Percentiles rank a stretch among this genome's conserved stretches.
Conservation (phyloP, 805 yeast species). For the Wickerhamomyces alni region DNA sequence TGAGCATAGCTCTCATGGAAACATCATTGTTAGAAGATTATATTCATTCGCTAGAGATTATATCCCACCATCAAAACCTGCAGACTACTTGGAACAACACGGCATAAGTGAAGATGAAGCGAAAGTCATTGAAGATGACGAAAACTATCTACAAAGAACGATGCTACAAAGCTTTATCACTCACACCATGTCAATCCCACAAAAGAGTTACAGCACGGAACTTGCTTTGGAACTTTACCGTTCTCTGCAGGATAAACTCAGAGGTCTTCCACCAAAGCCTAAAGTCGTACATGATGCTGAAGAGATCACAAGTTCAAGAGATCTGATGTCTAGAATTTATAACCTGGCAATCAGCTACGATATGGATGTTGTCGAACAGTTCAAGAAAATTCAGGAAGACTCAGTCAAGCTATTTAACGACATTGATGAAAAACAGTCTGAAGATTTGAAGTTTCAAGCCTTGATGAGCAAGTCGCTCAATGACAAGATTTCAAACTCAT, state of each 20-base stretch:
- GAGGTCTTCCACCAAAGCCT: slow-evolving; percentile 7
- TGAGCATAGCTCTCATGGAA: slow-evolving; percentile 25
- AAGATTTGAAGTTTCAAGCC: slow-evolving; percentile 29
- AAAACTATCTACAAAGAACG: slow-evolving; percentile 56
- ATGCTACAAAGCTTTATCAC: slow-evolving; percentile 60
- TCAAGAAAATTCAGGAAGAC: slow-evolving; percentile 28
- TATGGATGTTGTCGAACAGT: slow-evolving; percentile 41
- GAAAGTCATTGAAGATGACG: slow-evolving; percentile 44
- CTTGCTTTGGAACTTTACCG: slow-evolving; percentile 26
- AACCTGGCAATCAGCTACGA: slow-evolving; percentile 62
- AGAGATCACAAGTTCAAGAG: slow-evolving; percentile 25
- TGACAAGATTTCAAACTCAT: slow-evolving; percentile 24
- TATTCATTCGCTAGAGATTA: slow-evolving; percentile 59
- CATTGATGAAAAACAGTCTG: slow-evolving; percentile 25
- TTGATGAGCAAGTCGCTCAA: slow-evolving; percentile 32
- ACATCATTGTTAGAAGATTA: slow-evolving; percentile 53
- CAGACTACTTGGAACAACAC: slow-evolving; percentile 27
- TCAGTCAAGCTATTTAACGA: slow-evolving; percentile 37
- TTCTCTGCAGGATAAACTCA: slow-evolving; percentile 9
- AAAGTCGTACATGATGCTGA: slow-evolving; percentile 10
- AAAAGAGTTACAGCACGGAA: slow-evolving; percentile 23
- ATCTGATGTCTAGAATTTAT: slow-evolving; percentile 33
- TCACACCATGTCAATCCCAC: slow-evolving; percentile 37
- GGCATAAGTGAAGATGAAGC: slow-evolving; percentile 29
- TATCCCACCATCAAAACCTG: slow-evolving; percentile 39